phyloP scores from a whole-genome alignment of 805 yeast species.

The Spathaspora girioi region DNA sequence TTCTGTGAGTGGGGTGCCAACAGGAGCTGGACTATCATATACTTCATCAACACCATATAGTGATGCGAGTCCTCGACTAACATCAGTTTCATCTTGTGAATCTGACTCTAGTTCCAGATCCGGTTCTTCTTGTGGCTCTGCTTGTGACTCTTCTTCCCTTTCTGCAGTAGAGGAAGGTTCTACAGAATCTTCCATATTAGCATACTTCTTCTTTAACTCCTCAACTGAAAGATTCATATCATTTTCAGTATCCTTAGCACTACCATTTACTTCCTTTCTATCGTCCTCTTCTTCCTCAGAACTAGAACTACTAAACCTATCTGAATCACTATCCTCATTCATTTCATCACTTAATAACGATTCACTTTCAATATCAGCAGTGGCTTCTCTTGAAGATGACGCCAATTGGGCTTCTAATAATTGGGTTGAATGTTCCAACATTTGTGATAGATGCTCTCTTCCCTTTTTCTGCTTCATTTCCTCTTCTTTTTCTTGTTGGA shows the following conservation, averaged over 20 bases:
- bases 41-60: conserved; percentile 12
- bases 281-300: conserved; percentile 18
- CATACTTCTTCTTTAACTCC: conserved; percentile 54
- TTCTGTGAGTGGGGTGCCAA: not conserved
- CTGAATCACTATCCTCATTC: conserved; percentile 14
- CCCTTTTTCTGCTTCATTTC: conserved; percentile 78
- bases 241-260: conserved; percentile 13
- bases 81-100: conserved; percentile 8
- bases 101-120: conserved; percentile 11
- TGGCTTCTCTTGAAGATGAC: conserved; percentile 20
- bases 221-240: conserved; percentile 55
- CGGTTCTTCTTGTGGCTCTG: conserved; percentile 8
- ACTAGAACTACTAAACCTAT: conserved; percentile 9
- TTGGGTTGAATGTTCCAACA: conserved; percentile 88
- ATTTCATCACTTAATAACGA: conserved; percentile 9
- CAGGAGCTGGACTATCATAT: not conserved
- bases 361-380: conserved; percentile 20
- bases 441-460: conserved; percentile 80
- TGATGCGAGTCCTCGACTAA: conserved; percentile 13
- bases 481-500: conserved; percentile 75
- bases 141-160: conserved; percentile 9
- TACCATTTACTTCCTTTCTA: conserved; percentile 17
- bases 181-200: conserved; percentile 30
- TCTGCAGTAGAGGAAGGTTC: conserved; percentile 13
- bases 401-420: conserved; percentile 79